Base-by-base conservation (phyloP, 179 eudicot species). In the Actinidia arguta region DNA sequence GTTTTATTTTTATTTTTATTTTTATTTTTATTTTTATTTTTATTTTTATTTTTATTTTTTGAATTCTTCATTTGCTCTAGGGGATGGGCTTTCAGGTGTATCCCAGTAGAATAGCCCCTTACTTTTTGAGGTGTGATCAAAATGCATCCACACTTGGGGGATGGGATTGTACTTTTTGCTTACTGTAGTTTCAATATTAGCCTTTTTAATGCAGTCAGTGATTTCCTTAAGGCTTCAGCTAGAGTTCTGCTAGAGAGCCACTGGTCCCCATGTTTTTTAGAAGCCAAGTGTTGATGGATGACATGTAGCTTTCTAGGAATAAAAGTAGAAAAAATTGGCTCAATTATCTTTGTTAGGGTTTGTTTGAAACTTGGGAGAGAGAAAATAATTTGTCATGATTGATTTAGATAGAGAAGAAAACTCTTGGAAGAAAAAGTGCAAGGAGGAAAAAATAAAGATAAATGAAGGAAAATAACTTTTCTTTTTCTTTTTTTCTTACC, bases 201-300 rank as follows among this genome's bases (percentile, higher is more conserved):
- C 16, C 10, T 66, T 16, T 66, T 70, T n/a, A 2, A n/a, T n/a
- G 74, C 74, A 39, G 74, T 69, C 24, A n/a, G 39, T 20, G 52
- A 69, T 20, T 44, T 69, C n/a, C n/a, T n/a, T n/a, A n/a, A n/a
- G n/a, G 50, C 56, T 47, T 72, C 39, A 72, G 76, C 56, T 24
- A 73, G 3, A 22, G 31, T 73, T 24, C 13, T 44, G 39, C 58
- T n/a, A 13, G 0, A 4, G 36, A 11, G 71, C 71, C 71, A 66
- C 27, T 46, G 6, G 18, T 48, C 51, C 71, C 18, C 25, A 9
- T 27, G 5, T 50, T 50, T 47, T 22, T 4, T n/a, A n/a, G 16
- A 6, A 17, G 42, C 6, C 20, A 12, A n/a, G 54, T 46, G 16
- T 42, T 70, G 17, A 12, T 67, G 5, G 46, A 42, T 0, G 46